Conservation (phyloP, 1,284 basidiomycete species). For the Rhodotorula glutinis region DNA sequence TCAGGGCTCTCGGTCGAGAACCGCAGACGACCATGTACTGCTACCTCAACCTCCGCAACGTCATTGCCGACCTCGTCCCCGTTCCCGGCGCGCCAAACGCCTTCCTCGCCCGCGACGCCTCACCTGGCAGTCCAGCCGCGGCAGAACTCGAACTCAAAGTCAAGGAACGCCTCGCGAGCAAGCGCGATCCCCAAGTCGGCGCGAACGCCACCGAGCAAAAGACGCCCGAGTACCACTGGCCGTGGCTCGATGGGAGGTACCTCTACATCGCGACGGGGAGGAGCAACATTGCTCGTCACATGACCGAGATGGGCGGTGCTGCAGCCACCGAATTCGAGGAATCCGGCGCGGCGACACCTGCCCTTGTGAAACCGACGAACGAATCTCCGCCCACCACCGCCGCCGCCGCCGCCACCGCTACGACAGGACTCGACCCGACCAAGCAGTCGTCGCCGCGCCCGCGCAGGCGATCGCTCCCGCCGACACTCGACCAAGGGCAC, state of each 20-base stretch:
- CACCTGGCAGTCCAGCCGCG: neutral
- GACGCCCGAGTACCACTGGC: slow-evolving; percentile 33
- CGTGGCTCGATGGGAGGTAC: slow-evolving; percentile 32
- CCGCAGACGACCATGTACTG: slow-evolving; percentile 27
- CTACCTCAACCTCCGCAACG: slow-evolving; percentile 38
- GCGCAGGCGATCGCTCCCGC: neutral
- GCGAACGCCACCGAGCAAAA: neutral
- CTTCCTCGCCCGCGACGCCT: slow-evolving; percentile 29
- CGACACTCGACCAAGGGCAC: slow-evolving; percentile 6
- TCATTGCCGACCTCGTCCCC: slow-evolving; percentile 27
- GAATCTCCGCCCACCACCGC: neutral
- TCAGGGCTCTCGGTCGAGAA: slow-evolving; percentile 30
- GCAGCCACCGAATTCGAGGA: neutral
- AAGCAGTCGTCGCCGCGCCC: neutral
- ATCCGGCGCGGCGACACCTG: neutral
- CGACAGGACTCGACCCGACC: neutral
- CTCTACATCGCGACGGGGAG: slow-evolving; percentile 32
- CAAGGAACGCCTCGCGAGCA: neutral
- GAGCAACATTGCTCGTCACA: slow-evolving; percentile 20
- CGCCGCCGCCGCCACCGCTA: neutral
- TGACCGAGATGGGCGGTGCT: slow-evolving; percentile 29
- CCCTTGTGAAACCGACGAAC: neutral
- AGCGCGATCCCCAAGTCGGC: neutral
- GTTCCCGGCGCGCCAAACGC: slow-evolving; percentile 29
- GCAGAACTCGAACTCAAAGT: neutral